Conservation (phyloP, 768 basidiomycete species). For the Suillus alpinus region DNA sequence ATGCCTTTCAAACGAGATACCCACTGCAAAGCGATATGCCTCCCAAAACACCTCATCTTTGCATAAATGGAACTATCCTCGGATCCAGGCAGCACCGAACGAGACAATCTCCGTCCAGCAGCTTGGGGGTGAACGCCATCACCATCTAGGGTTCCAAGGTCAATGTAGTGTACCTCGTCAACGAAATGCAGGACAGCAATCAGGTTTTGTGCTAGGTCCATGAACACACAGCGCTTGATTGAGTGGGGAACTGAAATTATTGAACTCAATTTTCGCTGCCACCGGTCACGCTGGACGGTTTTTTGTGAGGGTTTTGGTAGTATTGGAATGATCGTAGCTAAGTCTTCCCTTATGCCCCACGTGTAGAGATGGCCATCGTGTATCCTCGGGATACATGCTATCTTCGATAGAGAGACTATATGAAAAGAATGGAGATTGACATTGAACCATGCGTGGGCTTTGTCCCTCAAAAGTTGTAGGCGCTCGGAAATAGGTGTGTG, state of each 20-base stretch:
- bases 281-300: neutral
- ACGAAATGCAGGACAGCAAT: neutral
- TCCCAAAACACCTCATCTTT: neutral
- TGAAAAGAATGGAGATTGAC: neutral
- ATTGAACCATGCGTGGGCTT: neutral
- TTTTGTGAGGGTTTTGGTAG: neutral
- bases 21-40: neutral
- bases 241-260: neutral
- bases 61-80: neutral
- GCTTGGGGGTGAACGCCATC: neutral
- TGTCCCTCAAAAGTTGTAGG: neutral
- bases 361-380: neutral
- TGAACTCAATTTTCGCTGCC: neutral
- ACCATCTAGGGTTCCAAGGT: neutral
- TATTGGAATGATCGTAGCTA: neutral
- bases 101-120: neutral
- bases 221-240: neutral
- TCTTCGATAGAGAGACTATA: neutral
- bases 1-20: fast-evolving
- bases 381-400: no score
- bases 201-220: neutral
- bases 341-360: neutral
- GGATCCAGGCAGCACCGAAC: neutral
- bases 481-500: neutral
- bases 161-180: neutral